phyloP scores from a whole-genome alignment of 176 grass and related monocot species.

The Zoysia japonica region DNA sequence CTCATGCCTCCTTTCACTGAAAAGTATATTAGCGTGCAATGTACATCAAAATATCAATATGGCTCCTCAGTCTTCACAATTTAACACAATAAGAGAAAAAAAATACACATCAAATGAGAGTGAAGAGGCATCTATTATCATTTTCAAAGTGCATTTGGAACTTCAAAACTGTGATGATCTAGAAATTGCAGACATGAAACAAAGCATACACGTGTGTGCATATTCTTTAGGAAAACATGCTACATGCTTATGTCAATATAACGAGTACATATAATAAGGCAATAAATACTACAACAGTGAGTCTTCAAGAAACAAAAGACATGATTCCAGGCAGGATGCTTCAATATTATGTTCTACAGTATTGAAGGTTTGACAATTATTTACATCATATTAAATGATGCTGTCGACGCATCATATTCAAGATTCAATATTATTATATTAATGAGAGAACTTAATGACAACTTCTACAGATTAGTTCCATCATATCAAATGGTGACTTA shows the following conservation, averaged over 20 bases:
- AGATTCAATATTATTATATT: no score
- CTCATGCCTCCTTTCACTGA: conserved; percentile 71
- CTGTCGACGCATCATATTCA: no score
- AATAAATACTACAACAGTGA: not conserved
- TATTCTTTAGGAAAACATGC: not conserved
- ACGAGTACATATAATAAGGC: conserved; percentile 8
- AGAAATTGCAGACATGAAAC: not conserved
- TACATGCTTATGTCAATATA: not conserved
- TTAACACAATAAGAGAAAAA: no score
- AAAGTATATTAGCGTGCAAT: not conserved
- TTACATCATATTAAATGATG: not conserved
- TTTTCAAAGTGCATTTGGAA: not conserved
- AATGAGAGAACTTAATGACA: not conserved
- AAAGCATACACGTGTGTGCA: not conserved
- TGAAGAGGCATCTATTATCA: not conserved
- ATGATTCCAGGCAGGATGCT: conserved; percentile 8
- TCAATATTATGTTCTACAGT: conserved; percentile 6
- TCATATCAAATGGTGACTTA: not conserved
- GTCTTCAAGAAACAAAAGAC: not conserved
- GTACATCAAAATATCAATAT: conserved; percentile 25
- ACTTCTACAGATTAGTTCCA: not conserved
- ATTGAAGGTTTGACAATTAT: not conserved
- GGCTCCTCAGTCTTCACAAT: not conserved
- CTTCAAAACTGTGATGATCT: not conserved
- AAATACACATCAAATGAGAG: not conserved